Percentiles rank a stretch among this genome's conserved stretches.
phyloP scores from a whole-genome alignment of 768 basidiomycete genomes.

The Gautieria morchelliformis region DNA sequence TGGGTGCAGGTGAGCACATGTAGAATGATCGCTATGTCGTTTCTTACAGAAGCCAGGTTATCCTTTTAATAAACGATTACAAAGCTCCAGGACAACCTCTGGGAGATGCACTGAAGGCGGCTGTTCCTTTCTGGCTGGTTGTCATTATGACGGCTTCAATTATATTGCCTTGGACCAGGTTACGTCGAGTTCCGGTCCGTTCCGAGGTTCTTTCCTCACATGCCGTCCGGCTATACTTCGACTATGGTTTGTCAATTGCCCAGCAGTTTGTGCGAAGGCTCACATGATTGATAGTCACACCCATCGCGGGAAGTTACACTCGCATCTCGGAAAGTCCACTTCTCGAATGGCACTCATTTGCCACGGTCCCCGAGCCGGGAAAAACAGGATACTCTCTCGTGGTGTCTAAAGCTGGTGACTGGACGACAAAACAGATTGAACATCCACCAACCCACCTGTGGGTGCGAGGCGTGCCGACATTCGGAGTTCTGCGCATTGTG shows the following conservation, averaged over 20 bases:
- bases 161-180: conserved; percentile 48
- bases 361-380: conserved; percentile 37
- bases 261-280: neutral
- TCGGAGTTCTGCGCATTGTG: conserved; percentile 44
- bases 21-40: neutral
- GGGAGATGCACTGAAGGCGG: conserved; percentile 32
- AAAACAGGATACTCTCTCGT: conserved; percentile 45
- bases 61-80: conserved; percentile 47
- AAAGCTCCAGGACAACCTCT: conserved; percentile 27
- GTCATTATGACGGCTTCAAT: conserved; percentile 45
- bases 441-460: conserved; percentile 46
- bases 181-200: conserved; percentile 31
- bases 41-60: conserved; percentile 24
- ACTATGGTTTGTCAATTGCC: neutral
- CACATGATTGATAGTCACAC: conserved; percentile 24
- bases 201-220: conserved; percentile 6
- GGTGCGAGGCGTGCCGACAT: conserved; percentile 49
- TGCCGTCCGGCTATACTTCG: conserved; percentile 7
- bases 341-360: conserved; percentile 53
- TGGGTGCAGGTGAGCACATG: conserved; percentile 31
- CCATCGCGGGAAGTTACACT: conserved; percentile 37
- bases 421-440: conserved; percentile 44
- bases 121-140: conserved; percentile 48
- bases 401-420: conserved; percentile 51
- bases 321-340: conserved; percentile 35